Evolutionary conservation across 192 early-diverging fungal species (phyloP).

Genomic region (Dispira simplex): DNA sequence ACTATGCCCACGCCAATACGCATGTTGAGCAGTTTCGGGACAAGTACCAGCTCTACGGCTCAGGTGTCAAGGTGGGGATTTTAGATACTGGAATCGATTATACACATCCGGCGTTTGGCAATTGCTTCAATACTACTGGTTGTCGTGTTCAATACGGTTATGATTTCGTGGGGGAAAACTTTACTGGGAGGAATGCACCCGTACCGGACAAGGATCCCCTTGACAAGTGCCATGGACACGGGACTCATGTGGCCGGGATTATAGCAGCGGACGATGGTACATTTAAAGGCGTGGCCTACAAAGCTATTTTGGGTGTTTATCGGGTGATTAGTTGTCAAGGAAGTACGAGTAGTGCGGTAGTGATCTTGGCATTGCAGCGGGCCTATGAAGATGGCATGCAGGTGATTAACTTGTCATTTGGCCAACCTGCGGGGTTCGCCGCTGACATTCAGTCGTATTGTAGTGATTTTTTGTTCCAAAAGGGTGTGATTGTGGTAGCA

Average conservation of each 20-base stretch:
- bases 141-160: no score
- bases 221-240: no score
- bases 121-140: conserved; percentile 38
- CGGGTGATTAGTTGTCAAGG: conserved; percentile 37
- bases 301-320: conserved; percentile 46
- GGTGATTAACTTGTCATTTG: conserved; percentile 12
- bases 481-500: neutral
- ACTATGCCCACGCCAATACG: conserved; percentile 28
- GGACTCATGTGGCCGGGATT: no score
- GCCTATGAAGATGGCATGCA: conserved; percentile 11
- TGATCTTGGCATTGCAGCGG: neutral
- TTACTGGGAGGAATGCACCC: conserved; percentile 37
- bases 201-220: conserved; percentile 13
- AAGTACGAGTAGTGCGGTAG: neutral
- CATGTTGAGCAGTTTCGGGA: conserved; percentile 30
- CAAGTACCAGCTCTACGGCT: conserved; percentile 33
- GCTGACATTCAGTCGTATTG: neutral
- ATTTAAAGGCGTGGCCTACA: conserved; percentile 50
- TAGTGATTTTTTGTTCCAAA: neutral
- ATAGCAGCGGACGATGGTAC: conserved; percentile 22
- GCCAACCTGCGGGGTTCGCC: conserved; percentile 1
- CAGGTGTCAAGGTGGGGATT: conserved; percentile 47
- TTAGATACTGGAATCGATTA: conserved; percentile 55
- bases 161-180: conserved; percentile 40
- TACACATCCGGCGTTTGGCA: conserved; percentile 44